phyloP scores from a whole-genome alignment of 83 land plant genomes.

The Thuja plicata region DNA sequence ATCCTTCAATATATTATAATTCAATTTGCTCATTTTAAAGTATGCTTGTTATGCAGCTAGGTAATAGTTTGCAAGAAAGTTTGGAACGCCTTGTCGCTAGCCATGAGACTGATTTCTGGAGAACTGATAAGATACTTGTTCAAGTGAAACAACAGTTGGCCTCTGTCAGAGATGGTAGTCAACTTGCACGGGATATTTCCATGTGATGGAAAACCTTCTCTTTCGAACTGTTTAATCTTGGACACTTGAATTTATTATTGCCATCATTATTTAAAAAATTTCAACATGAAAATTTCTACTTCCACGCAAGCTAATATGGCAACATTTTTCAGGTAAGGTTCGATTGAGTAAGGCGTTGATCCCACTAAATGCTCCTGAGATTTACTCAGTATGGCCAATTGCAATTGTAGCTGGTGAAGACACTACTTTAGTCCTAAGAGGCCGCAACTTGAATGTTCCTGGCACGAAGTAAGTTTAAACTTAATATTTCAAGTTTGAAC shows the following conservation, averaged over 20 bases:
- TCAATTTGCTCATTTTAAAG: not conserved
- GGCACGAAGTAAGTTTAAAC: constrained; percentile 69
- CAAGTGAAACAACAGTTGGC: constrained; percentile 56
- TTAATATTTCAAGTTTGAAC: not conserved
- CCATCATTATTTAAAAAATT: not conserved
- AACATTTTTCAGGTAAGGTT: constrained; percentile 44
- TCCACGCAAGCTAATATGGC: not conserved
- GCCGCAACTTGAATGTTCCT: constrained; percentile 60
- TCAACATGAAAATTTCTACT: not conserved
- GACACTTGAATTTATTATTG: not conserved
- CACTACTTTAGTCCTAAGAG: constrained; percentile 54
- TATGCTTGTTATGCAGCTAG: constrained; percentile 31
- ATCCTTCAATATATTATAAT: not conserved
- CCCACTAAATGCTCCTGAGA: constrained; percentile 44
- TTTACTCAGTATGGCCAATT: constrained; percentile 72
- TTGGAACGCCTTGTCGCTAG: constrained; percentile 41
- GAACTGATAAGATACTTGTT: constrained; percentile 65
- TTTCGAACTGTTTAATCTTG: not conserved
- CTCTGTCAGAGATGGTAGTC: constrained; percentile 70
- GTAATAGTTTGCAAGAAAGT: constrained; percentile 33
- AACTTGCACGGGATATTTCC: not conserved
- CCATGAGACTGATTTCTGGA: constrained; percentile 58
- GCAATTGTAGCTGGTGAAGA: constrained; percentile 80
- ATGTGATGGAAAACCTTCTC: not conserved
- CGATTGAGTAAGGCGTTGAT: constrained; percentile 45